Evolutionary conservation across 768 basidiomycete genomes (phyloP).

Genomic region (Termitomyces sp.): DNA sequence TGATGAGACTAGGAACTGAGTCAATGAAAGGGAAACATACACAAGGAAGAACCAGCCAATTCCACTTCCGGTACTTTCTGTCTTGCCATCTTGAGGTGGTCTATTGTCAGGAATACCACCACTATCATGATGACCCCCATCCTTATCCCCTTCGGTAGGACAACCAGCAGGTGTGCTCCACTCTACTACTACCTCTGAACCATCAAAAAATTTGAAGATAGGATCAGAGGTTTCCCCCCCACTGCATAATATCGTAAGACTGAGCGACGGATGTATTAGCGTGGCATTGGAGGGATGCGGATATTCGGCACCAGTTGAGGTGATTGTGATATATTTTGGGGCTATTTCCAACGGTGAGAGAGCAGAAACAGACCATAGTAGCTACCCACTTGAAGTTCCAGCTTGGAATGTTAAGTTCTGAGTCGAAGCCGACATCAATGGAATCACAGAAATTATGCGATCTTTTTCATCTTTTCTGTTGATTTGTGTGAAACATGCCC

Average conservation of each 20-base stretch:
- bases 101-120: constrained; percentile 19
- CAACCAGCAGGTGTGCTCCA: constrained; percentile 70
- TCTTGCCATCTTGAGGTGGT: constrained; percentile 25
- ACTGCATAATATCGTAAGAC: constrained; percentile 60
- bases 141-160: constrained; percentile 33
- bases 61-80: constrained; percentile 60
- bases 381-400: constrained; percentile 39
- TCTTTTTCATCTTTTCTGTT: constrained; percentile 60
- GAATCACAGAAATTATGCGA: constrained; percentile 71
- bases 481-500: constrained; percentile 70
- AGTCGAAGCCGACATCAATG: constrained; percentile 51
- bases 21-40: constrained; percentile 41
- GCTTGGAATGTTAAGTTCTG: constrained; percentile 29
- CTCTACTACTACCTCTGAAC: constrained; percentile 49
- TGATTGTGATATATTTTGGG: constrained; percentile 51
- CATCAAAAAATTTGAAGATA: constrained; percentile 59
- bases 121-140: constrained; percentile 36
- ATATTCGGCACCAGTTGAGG: constrained; percentile 61
- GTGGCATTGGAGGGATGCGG: constrained; percentile 46
- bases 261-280: constrained; percentile 55
- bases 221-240: constrained; percentile 41
- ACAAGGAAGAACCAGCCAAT: constrained; percentile 89
- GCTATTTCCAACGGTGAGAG: constrained; percentile 35
- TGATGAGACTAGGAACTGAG: neutral
- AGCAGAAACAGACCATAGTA: constrained; percentile 1